Evolutionary conservation across 1,139 yeast genomes (phyloP), one percentile per base, ranked within the genome.

Genomic region (Suhomyces ambrosiae): DNA sequence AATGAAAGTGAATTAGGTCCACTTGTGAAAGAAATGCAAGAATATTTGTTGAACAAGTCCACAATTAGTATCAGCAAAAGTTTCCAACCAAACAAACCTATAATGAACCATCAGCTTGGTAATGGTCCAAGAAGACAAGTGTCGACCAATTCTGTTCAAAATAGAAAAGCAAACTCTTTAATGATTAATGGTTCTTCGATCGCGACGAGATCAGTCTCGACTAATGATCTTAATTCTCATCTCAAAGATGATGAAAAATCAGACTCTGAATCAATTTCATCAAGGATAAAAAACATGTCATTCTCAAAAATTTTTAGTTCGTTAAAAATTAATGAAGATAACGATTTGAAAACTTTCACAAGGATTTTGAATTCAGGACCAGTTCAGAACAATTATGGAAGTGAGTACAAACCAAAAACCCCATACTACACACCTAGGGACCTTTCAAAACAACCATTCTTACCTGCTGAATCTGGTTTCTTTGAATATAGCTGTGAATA

Each of bases 401-500:
- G 63, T n/a, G 77, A 73, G 42, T 69, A 64, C 30, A 63, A 60
- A 37, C 82, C 83, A 4, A 64, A 63, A 23, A 71, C 82, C 1
- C 79, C 82, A 6, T 64, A 84, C 32, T 82, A 71, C 47, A 63
- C 53, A 17, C 61, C 67, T 5, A 58, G 76, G 32, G 65, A 67
- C 46, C 47, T 65, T 19, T 43, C 56, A 3, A 49, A 65, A 3
- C 56, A 60, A 26, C 76, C 82, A 2, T 63, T 61, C n/a, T 53
- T 83, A 7, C 90, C 95, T 0, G 61, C 82, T 16, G 71, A 73
- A 11, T 84, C 95, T 14, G 82, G 83, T 3, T 90, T 92, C 56
- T 82, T 90, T 48, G 95, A 87, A 40, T 92, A 89, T 68, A 80
- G 92, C 53, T 72, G 86, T 46, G 98, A 92, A 56, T 90, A 89